A percentile compares a stretch with the other conserved stretches of the same genome.
These are phyloP conservation scores for Syzygium aqueum DNA, from an alignment of 345 rosid genomes.

Conservation along the genomic window DNA sequence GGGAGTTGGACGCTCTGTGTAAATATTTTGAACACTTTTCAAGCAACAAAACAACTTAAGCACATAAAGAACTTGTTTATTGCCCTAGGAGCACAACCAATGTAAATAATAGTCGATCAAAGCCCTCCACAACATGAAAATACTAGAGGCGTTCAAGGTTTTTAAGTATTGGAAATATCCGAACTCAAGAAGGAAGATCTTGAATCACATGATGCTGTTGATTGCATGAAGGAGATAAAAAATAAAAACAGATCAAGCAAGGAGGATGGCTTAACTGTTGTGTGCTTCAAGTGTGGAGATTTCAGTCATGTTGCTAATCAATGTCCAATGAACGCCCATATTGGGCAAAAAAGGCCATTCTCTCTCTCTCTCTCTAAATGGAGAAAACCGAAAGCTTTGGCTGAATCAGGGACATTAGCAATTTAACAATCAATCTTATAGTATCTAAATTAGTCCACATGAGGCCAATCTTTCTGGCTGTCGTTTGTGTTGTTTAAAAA, in stretches of 20 bases:
- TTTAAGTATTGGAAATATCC: not conserved
- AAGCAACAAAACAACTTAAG: not conserved
- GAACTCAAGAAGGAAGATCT: not conserved
- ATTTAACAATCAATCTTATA: not conserved
- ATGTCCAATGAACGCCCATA: not conserved
- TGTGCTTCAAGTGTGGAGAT: not conserved
- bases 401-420: not conserved
- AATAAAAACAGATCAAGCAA: not conserved
- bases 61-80: not conserved
- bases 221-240: not conserved
- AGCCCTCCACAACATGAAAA: not conserved
- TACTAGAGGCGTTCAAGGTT: not conserved
- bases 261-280: not conserved
- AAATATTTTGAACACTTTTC: not conserved
- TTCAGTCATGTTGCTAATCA: not conserved
- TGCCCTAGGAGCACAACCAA: not conserved
- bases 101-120: not conserved
- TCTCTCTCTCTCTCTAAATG: not conserved
- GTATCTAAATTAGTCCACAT: not conserved
- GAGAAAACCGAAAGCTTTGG: not conserved
- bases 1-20: not conserved
- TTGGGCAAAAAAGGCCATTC: not conserved
- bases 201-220: not conserved
- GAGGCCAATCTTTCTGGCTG: not conserved
- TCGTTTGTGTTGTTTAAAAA: not conserved